Evolutionary conservation across 208 protist genomes (phyloP).

Genomic region (Crithidia mellificae): DNA sequence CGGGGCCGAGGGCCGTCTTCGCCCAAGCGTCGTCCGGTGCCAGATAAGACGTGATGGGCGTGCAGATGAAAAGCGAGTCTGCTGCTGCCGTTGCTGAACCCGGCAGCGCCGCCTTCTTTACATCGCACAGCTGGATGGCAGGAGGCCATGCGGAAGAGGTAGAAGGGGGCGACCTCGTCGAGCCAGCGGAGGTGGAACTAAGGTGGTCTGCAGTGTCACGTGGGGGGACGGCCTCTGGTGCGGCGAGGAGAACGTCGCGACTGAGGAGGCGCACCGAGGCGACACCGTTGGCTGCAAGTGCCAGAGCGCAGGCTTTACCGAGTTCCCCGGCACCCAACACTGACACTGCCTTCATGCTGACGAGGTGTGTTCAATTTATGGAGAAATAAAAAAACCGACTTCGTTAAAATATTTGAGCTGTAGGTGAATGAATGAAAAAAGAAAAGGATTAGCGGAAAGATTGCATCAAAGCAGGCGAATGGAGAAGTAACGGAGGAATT

Average conservation of each 20-base stretch:
- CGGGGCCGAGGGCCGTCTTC: slow-evolving; percentile 8
- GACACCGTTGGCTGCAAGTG: slow-evolving; percentile 40
- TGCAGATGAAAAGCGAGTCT: slow-evolving; percentile 41
- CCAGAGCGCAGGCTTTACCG: slow-evolving; percentile 66
- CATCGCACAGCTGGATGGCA: slow-evolving; percentile 1
- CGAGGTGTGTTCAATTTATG: neutral
- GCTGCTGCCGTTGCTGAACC: neutral
- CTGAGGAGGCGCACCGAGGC: slow-evolving; percentile 29
- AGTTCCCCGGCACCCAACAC: slow-evolving; percentile 75
- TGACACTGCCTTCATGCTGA: slow-evolving; percentile 27
- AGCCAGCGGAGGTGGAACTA: neutral
- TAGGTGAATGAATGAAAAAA: no score
- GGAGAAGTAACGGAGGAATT: no score
- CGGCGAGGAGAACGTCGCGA: slow-evolving; percentile 5
- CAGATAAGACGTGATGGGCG: slow-evolving; percentile 27
- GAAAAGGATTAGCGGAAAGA: no score
- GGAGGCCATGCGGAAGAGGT: slow-evolving; percentile 4
- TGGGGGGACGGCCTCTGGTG: neutral
- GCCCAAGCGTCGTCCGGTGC: slow-evolving; percentile 17
- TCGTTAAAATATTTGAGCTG: no score
- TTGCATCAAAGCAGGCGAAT: no score
- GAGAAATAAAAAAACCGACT: neutral
- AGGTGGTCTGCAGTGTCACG: no score
- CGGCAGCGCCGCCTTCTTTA: neutral
- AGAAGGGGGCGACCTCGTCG: neutral